phyloP scores from a whole-genome alignment of 2,329 filamentous ascomycete genomes.

The Monilinia fructicola region DNA sequence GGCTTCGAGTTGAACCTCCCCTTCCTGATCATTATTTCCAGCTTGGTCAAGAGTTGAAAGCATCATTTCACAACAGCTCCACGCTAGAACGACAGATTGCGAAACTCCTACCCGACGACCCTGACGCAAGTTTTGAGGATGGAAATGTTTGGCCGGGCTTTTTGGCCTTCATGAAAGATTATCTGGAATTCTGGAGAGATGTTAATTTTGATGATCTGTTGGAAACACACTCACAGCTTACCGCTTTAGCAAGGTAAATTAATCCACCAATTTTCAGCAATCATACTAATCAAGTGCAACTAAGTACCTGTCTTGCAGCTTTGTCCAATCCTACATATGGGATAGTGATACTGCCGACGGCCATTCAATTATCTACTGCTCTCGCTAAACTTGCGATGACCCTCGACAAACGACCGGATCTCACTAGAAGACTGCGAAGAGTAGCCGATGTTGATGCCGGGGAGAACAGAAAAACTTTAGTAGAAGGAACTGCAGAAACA shows the following conservation, averaged over 20 bases:
- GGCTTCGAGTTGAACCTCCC: slow-evolving; percentile 72
- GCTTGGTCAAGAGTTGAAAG: slow-evolving; percentile 66
- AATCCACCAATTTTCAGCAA: not conserved
- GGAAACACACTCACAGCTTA: slow-evolving; percentile 72
- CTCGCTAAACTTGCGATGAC: slow-evolving; percentile 81
- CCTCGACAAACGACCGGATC: slow-evolving; percentile 75
- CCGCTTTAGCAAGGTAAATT: slow-evolving; percentile 70
- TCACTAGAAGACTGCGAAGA: slow-evolving; percentile 63
- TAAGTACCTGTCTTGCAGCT: slow-evolving; percentile 77
- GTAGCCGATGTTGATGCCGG: slow-evolving; percentile 55
- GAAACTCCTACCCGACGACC: slow-evolving; percentile 61
- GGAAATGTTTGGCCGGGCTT: slow-evolving; percentile 74
- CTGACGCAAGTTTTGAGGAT: slow-evolving; percentile 62
- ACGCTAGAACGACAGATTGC: slow-evolving; percentile 64
- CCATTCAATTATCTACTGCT: slow-evolving; percentile 76
- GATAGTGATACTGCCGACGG: slow-evolving; percentile 77
- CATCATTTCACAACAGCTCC: slow-evolving; percentile 50
- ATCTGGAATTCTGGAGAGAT: slow-evolving; percentile 77
- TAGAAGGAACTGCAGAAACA: slow-evolving; percentile 83
- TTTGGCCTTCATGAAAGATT: slow-evolving; percentile 75
- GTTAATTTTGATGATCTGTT: slow-evolving; percentile 74
- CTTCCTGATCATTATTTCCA: slow-evolving; percentile 65
- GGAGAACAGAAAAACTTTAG: slow-evolving; percentile 72
- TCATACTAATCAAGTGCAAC: slow-evolving; percentile 21
- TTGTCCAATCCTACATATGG: slow-evolving; percentile 78